phyloP scores from a whole-genome alignment of 306 rosid species.

The Senna siamea region DNA sequence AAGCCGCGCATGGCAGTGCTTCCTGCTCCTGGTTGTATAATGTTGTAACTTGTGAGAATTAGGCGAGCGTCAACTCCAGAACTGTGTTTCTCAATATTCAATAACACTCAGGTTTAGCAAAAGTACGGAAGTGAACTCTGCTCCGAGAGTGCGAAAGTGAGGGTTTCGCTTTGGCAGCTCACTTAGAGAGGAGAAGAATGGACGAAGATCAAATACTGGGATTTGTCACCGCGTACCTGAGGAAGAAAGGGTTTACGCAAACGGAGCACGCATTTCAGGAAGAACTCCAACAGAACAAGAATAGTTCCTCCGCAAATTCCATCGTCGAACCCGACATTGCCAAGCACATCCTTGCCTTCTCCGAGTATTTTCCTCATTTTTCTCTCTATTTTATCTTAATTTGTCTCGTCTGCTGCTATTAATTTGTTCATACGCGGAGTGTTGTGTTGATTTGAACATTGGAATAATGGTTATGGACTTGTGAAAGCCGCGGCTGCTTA shows the following conservation, averaged over 20 bases:
- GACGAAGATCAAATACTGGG: slow-evolving; percentile 69
- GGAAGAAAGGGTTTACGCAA: slow-evolving; percentile 72
- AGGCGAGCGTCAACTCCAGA: neutral
- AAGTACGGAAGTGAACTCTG: neutral
- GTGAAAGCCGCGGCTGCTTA: neutral
- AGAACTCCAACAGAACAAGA: slow-evolving; percentile 49
- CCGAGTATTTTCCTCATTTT: slow-evolving; percentile 46
- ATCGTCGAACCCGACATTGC: slow-evolving; percentile 58
- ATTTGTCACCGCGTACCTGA: slow-evolving; percentile 58
- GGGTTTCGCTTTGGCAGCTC: slow-evolving; percentile 7
- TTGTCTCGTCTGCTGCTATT: neutral
- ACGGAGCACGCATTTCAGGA: slow-evolving; percentile 63
- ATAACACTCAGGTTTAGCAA: neutral
- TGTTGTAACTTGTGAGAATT: neutral
- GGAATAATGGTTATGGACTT: neutral
- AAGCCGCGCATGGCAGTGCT: neutral
- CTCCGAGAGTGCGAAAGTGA: neutral
- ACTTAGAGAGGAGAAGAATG: slow-evolving; percentile 36
- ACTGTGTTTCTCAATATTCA: neutral
- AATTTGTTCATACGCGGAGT: neutral
- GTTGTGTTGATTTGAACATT: neutral
- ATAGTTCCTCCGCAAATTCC: slow-evolving; percentile 45
- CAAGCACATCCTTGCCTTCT: slow-evolving; percentile 55
- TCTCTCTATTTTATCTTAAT: neutral
- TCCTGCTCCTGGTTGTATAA: neutral